Evolutionary conservation across 2,329 filamentous ascomycete species (phyloP), one percentile per base, ranked within the genome.

Genomic region (Fusarium sp.): DNA sequence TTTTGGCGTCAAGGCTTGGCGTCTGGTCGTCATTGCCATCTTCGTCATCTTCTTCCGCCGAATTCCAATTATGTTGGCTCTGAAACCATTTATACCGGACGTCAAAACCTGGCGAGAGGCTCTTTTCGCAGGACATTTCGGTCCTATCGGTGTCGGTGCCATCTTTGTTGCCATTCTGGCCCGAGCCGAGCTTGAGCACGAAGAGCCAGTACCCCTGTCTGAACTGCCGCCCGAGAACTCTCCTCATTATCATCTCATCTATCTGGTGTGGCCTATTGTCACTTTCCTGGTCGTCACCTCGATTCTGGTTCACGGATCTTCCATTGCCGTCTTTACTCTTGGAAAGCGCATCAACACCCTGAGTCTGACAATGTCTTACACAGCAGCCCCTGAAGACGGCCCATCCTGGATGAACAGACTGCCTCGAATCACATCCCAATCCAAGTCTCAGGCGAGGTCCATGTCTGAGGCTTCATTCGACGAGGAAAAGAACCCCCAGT

Each of bases 41-140:
- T 89, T 99, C 69, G 95, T 99, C 74, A 92, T 99, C 62, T 91
- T 99, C 74, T 99, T 99, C 89, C 93, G 97, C 61, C 94, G 97
- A 47, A 97, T 99, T 31, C 97, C 97, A 3, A 91, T 98, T 82
- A 98, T 99, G 97, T 84, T 99, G 84, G 83, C 90, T 0, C 86
- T 98, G 66, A 98, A 98, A 81, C 96, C 97, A 0, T 73, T 98
- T 7, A 98, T 99, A 82, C 96, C 97, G 0, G 97, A 99, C 80
- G 92, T 99, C 78, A 98, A 98, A 84, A 98, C 96, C 0, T 99
- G 97, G 96, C 92, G 97, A 78, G 97, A 99, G 81, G 96, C 97
- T 7, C 86, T 98, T 1, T 99, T 99, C 81, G 97, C 97, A 18
- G 97, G 97, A 2, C 97, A 99, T 82, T 99, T 99, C 80, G 97